Base-by-base conservation (phyloP, 345 rosid species). In the Syzygium aqueum region DNA sequence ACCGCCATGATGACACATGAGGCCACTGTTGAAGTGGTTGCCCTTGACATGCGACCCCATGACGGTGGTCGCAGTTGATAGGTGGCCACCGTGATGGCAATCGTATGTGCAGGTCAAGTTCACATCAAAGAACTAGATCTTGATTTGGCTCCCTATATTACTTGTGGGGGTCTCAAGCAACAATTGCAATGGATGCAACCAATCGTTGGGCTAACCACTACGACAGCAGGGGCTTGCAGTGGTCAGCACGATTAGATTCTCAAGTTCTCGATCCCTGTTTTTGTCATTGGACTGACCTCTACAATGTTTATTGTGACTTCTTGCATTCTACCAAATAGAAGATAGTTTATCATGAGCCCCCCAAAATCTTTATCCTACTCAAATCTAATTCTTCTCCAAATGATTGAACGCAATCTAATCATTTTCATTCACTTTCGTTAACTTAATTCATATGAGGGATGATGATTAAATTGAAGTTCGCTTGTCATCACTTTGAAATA, bases 171-270 rank as follows among this genome's bases (percentile, higher is more conserved):
- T 40, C 49, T 37, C 25, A 33, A 33, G 80, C 40, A 23, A 73
- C 11, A 13, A 22, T 21, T 14, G 0, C 1, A 13, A 65, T 0
- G 22, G 43, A 30, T 10, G 9, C 43, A 30, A 65, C 5, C 2
- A 43, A 6, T 67, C 46, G 12, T 33, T 9, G 13, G 14, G 46
- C 14, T 5, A 11, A 33, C 49, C 23, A 19, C 49, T 7, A 10
- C 25, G 14, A 73, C 43, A 13, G 49, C 0, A 37, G 25, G 25
- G 49, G 13, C 49, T 19, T 8, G 80, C 5, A 73, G 13, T 73
- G 46, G 7, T 73, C 14, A 19, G 25, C 25, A n/a, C 73, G 13
- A n/a, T 61, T 73, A 10, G 80, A 33, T 37, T 73, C 49, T 21
- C 23, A 3, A 73, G 80, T 33, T 7, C 49, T 19, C 49, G 11